phyloP scores from a whole-genome alignment of 306 rosid genomes.

The Rosa persica region DNA sequence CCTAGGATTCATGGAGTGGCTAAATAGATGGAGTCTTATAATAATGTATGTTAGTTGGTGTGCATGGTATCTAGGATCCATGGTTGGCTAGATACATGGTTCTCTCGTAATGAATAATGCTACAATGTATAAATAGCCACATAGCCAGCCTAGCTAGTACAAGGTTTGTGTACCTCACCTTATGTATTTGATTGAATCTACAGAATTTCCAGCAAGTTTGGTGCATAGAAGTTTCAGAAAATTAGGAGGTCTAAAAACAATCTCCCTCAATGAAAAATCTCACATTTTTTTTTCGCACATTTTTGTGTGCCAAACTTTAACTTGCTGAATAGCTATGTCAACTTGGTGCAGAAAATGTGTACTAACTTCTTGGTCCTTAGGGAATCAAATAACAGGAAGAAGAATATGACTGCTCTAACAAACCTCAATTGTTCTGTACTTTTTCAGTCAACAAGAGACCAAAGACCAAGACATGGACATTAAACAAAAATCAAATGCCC shows the following conservation, averaged over 20 bases:
- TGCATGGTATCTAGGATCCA: no score
- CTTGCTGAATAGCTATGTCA: no score
- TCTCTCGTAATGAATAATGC: neutral
- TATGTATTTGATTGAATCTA: neutral
- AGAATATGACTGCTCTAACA: constrained; percentile 2
- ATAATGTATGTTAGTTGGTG: no score
- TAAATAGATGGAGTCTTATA: no score
- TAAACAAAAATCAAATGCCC: neutral
- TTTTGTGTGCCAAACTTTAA: neutral
- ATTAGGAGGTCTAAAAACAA: no score
- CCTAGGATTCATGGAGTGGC: no score
- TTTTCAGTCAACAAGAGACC: constrained; percentile 18
- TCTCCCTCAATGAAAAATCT: neutral
- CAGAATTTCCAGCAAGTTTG: neutral
- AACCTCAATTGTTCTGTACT: constrained; percentile 19
- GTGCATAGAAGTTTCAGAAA: neutral
- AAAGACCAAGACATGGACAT: neutral
- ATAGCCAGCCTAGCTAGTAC: no score
- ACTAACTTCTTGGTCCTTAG: neutral
- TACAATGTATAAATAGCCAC: neutral
- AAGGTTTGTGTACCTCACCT: neutral
- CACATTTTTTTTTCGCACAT: neutral
- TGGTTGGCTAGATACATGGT: no score
- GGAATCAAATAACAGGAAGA: constrained; percentile 1
- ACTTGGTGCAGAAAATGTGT: neutral